Evolutionary conservation across 2,329 filamentous ascomycete species (phyloP), one percentile per base, ranked within the genome.

Genomic region (Whalleya microplaca): DNA sequence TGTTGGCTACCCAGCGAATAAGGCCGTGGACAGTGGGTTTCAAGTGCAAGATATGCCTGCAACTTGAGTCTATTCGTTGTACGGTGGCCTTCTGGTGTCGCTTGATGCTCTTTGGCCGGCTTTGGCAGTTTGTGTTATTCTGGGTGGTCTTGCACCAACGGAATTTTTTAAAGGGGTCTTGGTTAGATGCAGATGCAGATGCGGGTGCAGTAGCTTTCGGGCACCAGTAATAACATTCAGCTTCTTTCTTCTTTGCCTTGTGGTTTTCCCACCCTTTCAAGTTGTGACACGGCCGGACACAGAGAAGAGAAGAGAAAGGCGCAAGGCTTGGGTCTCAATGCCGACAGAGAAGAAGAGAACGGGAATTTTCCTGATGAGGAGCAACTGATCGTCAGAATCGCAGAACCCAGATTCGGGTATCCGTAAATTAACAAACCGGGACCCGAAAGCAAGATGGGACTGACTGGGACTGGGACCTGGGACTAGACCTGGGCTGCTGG

Each of bases 181-280:
- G 58, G 52, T 63, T 54, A 55, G 54, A 56, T 63, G 60, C 60
- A 61, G 55, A 58, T 61, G 55, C 57, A 63, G 49, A 55, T 57
- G 54, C 54, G 45, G 54, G 44, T 59, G 55, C 57, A 63, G 52
- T 41, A 37, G 32, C 32, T 16, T 61, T 58, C 56, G 57, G 55
- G 55, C 48, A 56, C 59, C 55, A 62, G 54, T 62, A 58, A 52
- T 62, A 58, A 55, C 51, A 44, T 56, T 59, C 29, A 52, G 54
- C 42, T 58, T 55, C 44, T 46, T 59, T 41, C 41, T 48, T 48
- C 44, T n/a, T n/a, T n/a, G n/a, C 42, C 53, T 53, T 53, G 23
- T 43, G 45, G 44, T 43, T 49, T 42, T 29, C n/a, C 47, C 21
- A n/a, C 45, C 9, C 20, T 47, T 41, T 58, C 40, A 50, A 45